A percentile compares a stretch with the other conserved stretches of the same genome.
These are phyloP conservation scores for Candida silvicultrix DNA, from an alignment of 805 yeast species.

Conservation along the genomic window DNA sequence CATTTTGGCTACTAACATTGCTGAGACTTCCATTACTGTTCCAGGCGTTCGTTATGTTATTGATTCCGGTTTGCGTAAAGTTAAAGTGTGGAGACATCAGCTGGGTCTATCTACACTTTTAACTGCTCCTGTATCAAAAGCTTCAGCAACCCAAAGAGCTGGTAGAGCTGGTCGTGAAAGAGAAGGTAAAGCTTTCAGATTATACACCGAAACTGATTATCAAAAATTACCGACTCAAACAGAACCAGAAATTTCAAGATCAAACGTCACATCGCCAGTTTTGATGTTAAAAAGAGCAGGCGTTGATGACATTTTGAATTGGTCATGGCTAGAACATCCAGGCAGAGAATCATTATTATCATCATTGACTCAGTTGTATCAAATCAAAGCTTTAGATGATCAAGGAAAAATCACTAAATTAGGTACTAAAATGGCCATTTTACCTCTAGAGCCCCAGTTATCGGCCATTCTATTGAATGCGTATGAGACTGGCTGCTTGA, in stretches of 20 bases:
- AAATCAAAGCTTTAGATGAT: conserved; percentile 74
- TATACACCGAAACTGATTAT: conserved; percentile 73
- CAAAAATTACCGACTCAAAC: conserved; percentile 63
- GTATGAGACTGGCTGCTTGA: conserved; percentile 41
- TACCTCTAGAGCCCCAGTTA: conserved; percentile 90
- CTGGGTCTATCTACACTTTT: conserved; percentile 87
- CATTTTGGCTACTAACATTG: conserved; percentile 90
- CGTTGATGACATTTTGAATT: conserved; percentile 73
- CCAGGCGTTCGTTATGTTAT: conserved; percentile 90
- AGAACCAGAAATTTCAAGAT: conserved; percentile 87
- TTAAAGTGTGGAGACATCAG: conserved; percentile 91
- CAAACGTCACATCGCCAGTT: conserved; percentile 80
- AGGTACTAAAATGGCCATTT: conserved; percentile 81
- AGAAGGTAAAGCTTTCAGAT: conserved; percentile 81
- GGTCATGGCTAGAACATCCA: conserved; percentile 94
- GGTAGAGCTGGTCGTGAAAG: conserved; percentile 99
- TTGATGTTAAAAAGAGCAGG: conserved; percentile 78
- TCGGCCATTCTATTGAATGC: conserved; percentile 82
- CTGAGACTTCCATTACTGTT: conserved; percentile 96
- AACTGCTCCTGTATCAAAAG: conserved; percentile 88
- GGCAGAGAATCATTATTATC: conserved; percentile 68
- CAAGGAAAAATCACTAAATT: conserved; percentile 68
- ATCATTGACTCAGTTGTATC: conserved; percentile 72
- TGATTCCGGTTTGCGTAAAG: conserved; percentile 89
- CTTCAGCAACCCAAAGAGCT: conserved; percentile 90